Evolutionary conservation across 257 asterid genomes (phyloP), one percentile per base, ranked within the genome.

Genomic region (Rehmannia glutinosa): DNA sequence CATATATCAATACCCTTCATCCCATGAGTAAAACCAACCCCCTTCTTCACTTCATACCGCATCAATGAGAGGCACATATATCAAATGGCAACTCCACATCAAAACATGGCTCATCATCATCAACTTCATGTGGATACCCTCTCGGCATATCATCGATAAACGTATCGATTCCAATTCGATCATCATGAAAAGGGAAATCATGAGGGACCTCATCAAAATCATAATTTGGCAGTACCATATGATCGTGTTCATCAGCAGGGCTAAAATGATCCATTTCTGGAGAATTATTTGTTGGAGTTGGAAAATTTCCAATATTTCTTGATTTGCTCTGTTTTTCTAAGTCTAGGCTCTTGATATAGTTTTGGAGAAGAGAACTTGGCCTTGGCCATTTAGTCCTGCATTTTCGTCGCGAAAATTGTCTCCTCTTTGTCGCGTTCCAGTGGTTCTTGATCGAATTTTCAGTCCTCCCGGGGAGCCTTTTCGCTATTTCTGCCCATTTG

Each of bases 361-460:
- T 82, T 5, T 90, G 97, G 28, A 90, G 80, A 10, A 90, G 82
- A 28, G 79, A 77, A 56, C 80, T 86, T 0, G 96, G 90, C 33
- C 64, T 85, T 0, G 94, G 91, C 95, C 91, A 85, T 65, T 90
- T 90, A 23, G 92, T 86, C 33, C 81, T 81, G 70, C 98, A 87
- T 66, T 87, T 87, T 57, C 96, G 73, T 23, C 84, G 73, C 0
- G 96, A 82, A n/a, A 87, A 75, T 46, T 92, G 96, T 54, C 93
- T 79, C 58, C 98, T 78, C 57, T 91, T 91, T 3, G 97, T 91
- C 1, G 97, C 95, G 42, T 91, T 91, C 97, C 97, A 91, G 23
- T 91, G 97, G 66, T 91, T 91, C 74, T 91, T 91, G 63, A 91
- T 88, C n/a, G 96, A 87, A 38, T 91, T 91, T 51, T 91, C 98